These are phyloP conservation scores for Gynostemma pentaphyllum DNA, from an alignment of 306 rosid species.

Conservation along the genomic window DNA sequence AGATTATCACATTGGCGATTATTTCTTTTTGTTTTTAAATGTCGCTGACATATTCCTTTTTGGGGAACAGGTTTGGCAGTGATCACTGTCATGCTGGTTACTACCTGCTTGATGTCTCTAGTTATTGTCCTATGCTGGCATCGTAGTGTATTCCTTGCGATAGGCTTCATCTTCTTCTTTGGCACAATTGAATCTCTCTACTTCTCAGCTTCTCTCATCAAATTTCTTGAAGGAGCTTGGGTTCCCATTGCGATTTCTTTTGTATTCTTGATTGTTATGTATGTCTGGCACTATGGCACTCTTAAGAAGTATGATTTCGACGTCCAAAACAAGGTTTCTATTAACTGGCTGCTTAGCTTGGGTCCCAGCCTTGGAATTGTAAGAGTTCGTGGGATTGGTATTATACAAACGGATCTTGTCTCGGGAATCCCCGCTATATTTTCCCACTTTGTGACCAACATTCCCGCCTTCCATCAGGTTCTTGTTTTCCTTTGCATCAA, in stretches of 20 bases:
- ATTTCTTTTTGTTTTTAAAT: background rate
- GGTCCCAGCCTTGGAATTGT: constrained; percentile 78
- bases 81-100: constrained; percentile 92
- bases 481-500: constrained; percentile 93
- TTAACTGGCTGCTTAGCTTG: constrained; percentile 68
- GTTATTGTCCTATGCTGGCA: constrained; percentile 86
- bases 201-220: constrained; percentile 85
- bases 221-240: constrained; percentile 93
- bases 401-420: constrained; percentile 72
- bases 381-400: constrained; percentile 78
- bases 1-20: too few species aligned
- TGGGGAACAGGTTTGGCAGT: constrained; percentile 77
- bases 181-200: constrained; percentile 79
- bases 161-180: constrained; percentile 51
- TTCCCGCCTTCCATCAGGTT: constrained; percentile 92
- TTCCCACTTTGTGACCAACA: constrained; percentile 88
- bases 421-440: constrained; percentile 86
- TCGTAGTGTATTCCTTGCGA: constrained; percentile 46
- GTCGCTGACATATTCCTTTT: background rate
- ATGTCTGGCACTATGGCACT: constrained; percentile 86
- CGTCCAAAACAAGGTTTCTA: constrained; percentile 79
- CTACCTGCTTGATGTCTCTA: constrained; percentile 92
- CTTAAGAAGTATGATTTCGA: constrained; percentile 68
- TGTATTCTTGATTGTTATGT: constrained; percentile 43
- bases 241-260: constrained; percentile 59